Evolutionary conservation across 2,329 filamentous ascomycete species (phyloP), one percentile per base, ranked within the genome.

Genomic region (Fusarium floridanum): DNA sequence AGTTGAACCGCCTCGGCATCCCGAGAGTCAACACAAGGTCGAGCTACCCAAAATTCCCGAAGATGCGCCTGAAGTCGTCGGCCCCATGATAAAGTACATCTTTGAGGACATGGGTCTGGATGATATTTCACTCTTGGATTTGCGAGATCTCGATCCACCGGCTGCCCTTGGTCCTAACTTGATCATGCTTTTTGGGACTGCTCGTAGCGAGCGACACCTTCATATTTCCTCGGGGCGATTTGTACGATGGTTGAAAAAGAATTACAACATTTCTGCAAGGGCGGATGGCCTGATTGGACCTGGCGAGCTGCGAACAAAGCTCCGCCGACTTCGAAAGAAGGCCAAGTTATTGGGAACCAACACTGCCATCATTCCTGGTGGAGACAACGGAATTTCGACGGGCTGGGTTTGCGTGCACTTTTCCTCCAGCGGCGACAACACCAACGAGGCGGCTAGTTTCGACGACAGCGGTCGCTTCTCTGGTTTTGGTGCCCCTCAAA

Each of bases 401-500:
- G 95, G 95, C 11, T 99, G 97, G 97, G 93, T 99, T 22, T 99
- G 97, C 83, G 94, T 98, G 70, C 97, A 98, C 80, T 89, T 97
- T 11, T 94, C 94, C 6, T 90, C 89, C 17, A 88, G 95, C 1
- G 90, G 92, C 50, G 88, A 89, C 24, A 85, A 87, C n/a, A 78
- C 81, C 17, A 79, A 81, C 10, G 87, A 90, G 71, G 80, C 83
- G 16, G 81, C 83, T 12, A 82, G 85, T 29, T 80, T 87, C 41
- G 85, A 87, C 22, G 84, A 85, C 17, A 83, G 84, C 14, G 87
- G 90, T 16, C 86, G 89, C 10, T 91, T 95, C 67, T 91, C 95
- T 37, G 96, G 96, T 0, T 98, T 98, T 79, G 94, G 95, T 2
- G 80, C 85, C 1, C 78, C 85, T 6, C 80, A 83, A 37, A 80